A percentile compares a stretch with the other conserved stretches of the same genome.
Conservation (phyloP, 306 rosid genomes). For the Malus fusca region DNA sequence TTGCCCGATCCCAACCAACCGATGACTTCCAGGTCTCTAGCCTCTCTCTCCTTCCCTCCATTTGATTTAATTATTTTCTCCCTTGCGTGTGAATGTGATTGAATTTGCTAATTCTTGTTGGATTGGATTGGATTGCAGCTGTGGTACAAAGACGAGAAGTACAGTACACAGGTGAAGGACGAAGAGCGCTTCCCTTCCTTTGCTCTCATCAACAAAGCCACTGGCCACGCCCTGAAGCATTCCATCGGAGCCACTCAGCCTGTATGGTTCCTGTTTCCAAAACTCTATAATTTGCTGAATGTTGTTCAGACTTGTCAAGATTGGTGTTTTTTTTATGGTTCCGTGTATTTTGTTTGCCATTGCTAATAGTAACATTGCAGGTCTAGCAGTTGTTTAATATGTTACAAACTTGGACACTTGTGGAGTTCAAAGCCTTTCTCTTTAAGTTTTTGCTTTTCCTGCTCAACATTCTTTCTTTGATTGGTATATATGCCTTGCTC, state of each 20-base stretch:
- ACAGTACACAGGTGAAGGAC: constrained; percentile 78
- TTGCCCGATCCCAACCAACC: constrained; percentile 40
- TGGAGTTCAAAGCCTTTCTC: background rate
- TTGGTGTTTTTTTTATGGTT: background rate
- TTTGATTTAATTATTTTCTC: background rate
- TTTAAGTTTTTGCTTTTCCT: background rate
- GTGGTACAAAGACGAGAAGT: constrained; percentile 87
- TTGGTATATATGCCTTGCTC: background rate
- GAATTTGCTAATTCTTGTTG: background rate
- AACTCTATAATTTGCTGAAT: background rate
- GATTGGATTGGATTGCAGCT: constrained; percentile 37
- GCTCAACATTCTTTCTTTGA: background rate
- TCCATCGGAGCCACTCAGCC: constrained; percentile 63
- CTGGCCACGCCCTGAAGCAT: constrained; percentile 77
- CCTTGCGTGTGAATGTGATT: background rate
- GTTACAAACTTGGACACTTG: background rate
- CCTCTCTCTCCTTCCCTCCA: background rate
- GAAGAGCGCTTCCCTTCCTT: constrained; percentile 66
- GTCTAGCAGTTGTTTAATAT: background rate
- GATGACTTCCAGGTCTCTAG: constrained; percentile 45
- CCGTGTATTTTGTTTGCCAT: background rate
- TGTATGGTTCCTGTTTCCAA: constrained; percentile 23
- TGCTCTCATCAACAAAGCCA: constrained; percentile 67
- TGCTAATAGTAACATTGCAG: background rate
- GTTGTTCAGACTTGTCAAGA: background rate